These are phyloP conservation scores for Malassezia sp. DNA, from an alignment of 1,284 basidiomycete species.

Conservation along the genomic window DNA sequence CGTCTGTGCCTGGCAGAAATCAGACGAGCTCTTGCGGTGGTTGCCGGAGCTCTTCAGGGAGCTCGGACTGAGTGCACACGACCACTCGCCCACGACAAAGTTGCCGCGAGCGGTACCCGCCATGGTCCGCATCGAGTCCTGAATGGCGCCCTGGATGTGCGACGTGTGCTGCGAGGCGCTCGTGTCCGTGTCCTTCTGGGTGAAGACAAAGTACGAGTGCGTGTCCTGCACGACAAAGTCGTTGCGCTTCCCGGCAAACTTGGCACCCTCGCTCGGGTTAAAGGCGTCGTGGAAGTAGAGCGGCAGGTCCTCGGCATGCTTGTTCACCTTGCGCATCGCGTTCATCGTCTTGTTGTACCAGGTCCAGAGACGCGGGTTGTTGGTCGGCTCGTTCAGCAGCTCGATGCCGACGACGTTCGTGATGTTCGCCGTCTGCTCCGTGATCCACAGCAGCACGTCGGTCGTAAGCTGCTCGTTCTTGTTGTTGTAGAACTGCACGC, in stretches of 20 bases:
- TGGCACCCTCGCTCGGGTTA: slow-evolving; percentile 54
- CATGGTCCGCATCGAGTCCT: slow-evolving; percentile 16
- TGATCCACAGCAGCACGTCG: slow-evolving; percentile 54
- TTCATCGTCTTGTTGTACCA: slow-evolving; percentile 50
- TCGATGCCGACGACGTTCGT: slow-evolving; percentile 65
- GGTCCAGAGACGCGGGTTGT: slow-evolving; percentile 32
- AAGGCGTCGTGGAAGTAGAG: slow-evolving; percentile 68
- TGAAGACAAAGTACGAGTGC: slow-evolving; percentile 58
- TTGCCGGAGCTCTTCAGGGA: slow-evolving; percentile 54
- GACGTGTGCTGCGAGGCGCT: slow-evolving; percentile 33
- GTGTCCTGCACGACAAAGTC: slow-evolving; percentile 68
- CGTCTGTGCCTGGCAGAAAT: slow-evolving; percentile 59
- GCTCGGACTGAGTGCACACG: slow-evolving; percentile 54
- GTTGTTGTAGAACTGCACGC: slow-evolving; percentile 52
- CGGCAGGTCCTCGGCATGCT: slow-evolving; percentile 53
- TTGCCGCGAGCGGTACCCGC: slow-evolving; percentile 50
- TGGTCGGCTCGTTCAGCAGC: slow-evolving; percentile 61
- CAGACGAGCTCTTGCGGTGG: slow-evolving; percentile 50
- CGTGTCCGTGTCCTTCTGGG: slow-evolving; percentile 24
- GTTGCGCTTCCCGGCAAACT: slow-evolving; percentile 53
- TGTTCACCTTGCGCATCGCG: slow-evolving; percentile 52
- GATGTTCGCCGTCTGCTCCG: slow-evolving; percentile 54
- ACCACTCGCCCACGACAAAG: slow-evolving; percentile 54
- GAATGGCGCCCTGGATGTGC: slow-evolving; percentile 24
- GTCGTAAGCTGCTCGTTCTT: slow-evolving; percentile 56